Conservation (phyloP, 495 filamentous ascomycete genomes). For the Talaromyces stipitatus region DNA sequence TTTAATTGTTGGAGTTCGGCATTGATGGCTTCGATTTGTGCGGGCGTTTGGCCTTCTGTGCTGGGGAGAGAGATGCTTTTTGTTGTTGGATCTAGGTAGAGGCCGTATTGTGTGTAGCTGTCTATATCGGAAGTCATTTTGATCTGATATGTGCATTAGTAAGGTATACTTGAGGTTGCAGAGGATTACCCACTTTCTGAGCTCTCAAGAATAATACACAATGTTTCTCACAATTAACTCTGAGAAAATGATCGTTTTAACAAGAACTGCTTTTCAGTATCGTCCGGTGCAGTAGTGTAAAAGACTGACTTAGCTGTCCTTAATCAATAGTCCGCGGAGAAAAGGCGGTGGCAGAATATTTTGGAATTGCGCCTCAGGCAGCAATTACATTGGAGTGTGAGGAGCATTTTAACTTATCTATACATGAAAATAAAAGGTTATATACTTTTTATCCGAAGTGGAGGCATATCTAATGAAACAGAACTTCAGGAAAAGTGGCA, state of each 20-base stretch:
- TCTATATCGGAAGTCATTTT: conserved; percentile 43
- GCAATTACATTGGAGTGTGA: not conserved
- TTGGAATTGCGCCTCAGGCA: not conserved
- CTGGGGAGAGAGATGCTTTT: conserved; percentile 69
- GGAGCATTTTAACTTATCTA: not conserved
- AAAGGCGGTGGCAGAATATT: conserved; percentile 14
- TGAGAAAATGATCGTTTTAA: too few species aligned
- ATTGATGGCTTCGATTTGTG: conserved; percentile 37
- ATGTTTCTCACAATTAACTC: too few species aligned
- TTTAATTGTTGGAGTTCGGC: conserved; percentile 66
- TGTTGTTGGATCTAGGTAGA: conserved; percentile 68
- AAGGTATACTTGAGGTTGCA: not conserved
- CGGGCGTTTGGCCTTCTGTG: conserved; percentile 34
- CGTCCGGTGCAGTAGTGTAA: not conserved
- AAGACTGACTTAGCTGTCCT: conserved; percentile 9
- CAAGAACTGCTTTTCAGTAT: too few species aligned
- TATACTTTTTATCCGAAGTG: not conserved
- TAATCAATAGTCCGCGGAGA: not conserved
- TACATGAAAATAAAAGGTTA: not conserved
- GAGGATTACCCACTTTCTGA: not conserved
- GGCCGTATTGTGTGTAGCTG: conserved; percentile 74
- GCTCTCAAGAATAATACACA: too few species aligned
- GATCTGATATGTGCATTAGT: not conserved
- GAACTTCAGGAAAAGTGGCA: not conserved
- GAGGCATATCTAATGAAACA: not conserved